Base-by-base conservation (phyloP, 192 early-diverging fungal genomes). In the Cladochytrium replicatum region DNA sequence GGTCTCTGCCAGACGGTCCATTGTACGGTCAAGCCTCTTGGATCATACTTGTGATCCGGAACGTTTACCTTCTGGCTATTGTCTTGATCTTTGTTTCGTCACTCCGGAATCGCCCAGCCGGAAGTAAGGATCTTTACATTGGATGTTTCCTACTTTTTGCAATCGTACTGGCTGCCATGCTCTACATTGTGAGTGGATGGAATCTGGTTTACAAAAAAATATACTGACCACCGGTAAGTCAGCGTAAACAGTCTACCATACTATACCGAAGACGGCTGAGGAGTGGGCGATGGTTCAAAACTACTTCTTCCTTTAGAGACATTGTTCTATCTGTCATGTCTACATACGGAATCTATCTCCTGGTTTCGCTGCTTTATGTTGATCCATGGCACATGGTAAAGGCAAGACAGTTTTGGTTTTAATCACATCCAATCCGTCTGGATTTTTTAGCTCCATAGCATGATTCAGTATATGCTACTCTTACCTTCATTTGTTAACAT, bases 301-400 rank as follows among this genome's bases (percentile, higher is more conserved):
- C 29, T 3, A 21, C 42, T n/a, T 44, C 6, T 29, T n/a, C 43
- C 8, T 66, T 75, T 44, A 23, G 66, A 6, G 63, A 54, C 22
- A 32, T 77, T 26, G 32, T 80, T 4, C 13, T 77, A 6, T 64
- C 65, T 4, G 29, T 70, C 6, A 38, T 43, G 3, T 43, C 67
- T 22, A 80, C 78, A 0, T 71, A 78, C 43, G 78, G 78, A 11
- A 48, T 68, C 11, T 81, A 77, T 47, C 57, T 73, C 29, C 29
- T 77, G 34, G 34, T 57, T 0, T 55, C 54, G 0, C 24, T 80
- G 30, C 25, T 73, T 1, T 70, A 64, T 41, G 7, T 71, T 30
- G 72, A 81, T 46, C 69, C 69, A 4, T 69, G 64, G 60, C 78
- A 81, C 42, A 71, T 81, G 66, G 32, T 74, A 32, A 78, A 55